These are phyloP conservation scores for Trichophyton rubrum DNA, from an alignment of 2,329 filamentous ascomycete species.

Conservation along the genomic window DNA sequence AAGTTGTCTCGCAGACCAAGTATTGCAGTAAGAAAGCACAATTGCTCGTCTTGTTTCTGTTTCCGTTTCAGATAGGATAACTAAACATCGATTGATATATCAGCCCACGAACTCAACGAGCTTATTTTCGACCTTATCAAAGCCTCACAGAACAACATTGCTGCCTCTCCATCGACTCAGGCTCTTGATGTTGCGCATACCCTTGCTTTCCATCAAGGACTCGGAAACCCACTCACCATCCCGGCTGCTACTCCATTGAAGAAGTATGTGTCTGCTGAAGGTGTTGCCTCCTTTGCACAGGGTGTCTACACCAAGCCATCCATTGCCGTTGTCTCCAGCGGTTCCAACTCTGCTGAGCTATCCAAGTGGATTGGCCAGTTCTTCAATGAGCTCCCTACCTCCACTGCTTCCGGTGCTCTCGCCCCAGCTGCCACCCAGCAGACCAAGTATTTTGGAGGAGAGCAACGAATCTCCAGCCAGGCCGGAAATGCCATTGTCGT, in stretches of 20 bases:
- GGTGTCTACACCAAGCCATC: slow-evolving; percentile 79
- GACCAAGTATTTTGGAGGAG: slow-evolving; percentile 85
- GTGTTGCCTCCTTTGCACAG: slow-evolving; percentile 62
- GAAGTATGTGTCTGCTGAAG: slow-evolving; percentile 67
- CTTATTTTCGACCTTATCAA: slow-evolving; percentile 68
- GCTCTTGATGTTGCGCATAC: slow-evolving; percentile 78
- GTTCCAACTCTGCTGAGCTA: slow-evolving; percentile 61
- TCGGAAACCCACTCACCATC: slow-evolving; percentile 67
- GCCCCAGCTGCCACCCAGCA: slow-evolving; percentile 44
- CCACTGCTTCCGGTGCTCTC: slow-evolving; percentile 36
- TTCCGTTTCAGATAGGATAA: neutral
- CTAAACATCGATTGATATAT: slow-evolving; percentile 9
- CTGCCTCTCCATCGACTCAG: slow-evolving; percentile 50
- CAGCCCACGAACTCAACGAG: slow-evolving; percentile 84
- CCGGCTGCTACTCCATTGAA: slow-evolving; percentile 57
- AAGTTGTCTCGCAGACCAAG: slow-evolving; percentile 79
- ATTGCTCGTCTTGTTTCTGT: neutral
- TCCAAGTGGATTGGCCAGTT: slow-evolving; percentile 87
- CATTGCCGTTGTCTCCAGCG: slow-evolving; percentile 83
- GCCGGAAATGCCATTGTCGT: slow-evolving; percentile 74
- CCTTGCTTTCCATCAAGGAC: slow-evolving; percentile 83
- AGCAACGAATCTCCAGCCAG: slow-evolving; percentile 72
- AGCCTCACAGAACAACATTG: slow-evolving; percentile 61
- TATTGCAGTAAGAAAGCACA: slow-evolving; percentile 49
- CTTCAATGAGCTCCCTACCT: slow-evolving; percentile 59